Evolutionary conservation across 2,329 filamentous ascomycete species (phyloP).

Genomic region (Fusarium virguliforme): DNA sequence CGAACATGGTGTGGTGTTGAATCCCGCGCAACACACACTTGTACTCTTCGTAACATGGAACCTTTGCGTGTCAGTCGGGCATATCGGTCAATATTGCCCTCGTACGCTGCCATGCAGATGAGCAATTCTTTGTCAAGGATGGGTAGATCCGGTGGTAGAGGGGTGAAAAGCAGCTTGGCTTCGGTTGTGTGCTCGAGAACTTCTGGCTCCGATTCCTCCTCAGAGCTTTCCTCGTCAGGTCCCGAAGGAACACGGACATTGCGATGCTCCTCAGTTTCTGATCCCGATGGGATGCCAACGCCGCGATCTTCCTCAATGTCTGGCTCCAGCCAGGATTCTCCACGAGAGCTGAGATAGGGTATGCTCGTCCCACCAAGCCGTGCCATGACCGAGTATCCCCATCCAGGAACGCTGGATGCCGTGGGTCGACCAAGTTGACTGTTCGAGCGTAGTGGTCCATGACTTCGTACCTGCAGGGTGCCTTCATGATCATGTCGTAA

Average conservation of each 20-base stretch:
- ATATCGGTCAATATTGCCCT: conserved; percentile 9
- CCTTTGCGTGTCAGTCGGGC: neutral
- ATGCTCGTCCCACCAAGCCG: neutral
- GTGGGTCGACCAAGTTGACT: too few relatives aligned
- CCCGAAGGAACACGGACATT: neutral
- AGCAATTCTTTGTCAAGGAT: neutral
- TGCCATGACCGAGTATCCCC: neutral
- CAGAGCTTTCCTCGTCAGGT: neutral
- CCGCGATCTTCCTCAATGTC: too few relatives aligned
- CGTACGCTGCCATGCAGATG: conserved; percentile 4
- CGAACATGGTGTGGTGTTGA: conserved; percentile 2
- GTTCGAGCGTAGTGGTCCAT: too few relatives aligned
- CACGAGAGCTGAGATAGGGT: neutral
- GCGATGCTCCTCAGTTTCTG: neutral
- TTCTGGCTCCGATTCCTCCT: neutral
- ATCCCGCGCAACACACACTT: neutral
- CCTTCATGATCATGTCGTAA: too few relatives aligned
- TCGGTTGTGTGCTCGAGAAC: neutral
- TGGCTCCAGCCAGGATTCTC: neutral
- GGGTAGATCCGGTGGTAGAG: conserved; percentile 1
- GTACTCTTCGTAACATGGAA: neutral
- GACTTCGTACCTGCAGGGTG: too few relatives aligned
- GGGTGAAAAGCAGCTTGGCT: neutral
- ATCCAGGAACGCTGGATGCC: neutral
- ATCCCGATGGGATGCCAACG: too few relatives aligned